phyloP scores from a whole-genome alignment of 2,329 filamentous ascomycete species.

The Fusarium compactum region DNA sequence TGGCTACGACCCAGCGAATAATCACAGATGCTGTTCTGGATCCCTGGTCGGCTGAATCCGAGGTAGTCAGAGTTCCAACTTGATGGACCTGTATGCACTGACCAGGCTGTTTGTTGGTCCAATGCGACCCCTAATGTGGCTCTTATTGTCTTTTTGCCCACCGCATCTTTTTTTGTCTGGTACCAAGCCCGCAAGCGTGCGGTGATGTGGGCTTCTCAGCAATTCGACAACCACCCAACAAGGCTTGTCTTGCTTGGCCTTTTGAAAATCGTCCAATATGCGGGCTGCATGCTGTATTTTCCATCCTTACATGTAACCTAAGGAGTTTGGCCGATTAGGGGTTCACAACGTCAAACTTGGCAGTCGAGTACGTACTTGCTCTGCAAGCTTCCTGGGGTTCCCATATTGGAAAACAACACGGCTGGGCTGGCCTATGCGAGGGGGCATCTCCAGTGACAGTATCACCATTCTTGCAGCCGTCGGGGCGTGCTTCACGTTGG shows the following conservation, averaged over 20 bases:
- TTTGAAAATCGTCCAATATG: conserved; percentile 8
- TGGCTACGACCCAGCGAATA: conserved; percentile 20
- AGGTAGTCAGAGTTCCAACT: conserved; percentile 23
- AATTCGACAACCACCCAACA: conserved; percentile 18
- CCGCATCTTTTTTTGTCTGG: conserved; percentile 24
- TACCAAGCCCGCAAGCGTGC: conserved; percentile 7
- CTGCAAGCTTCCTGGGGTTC: background rate
- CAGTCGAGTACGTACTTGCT: conserved; percentile 3
- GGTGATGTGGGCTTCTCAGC: conserved; percentile 24
- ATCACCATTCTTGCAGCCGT: background rate
- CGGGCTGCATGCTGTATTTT: conserved; percentile 1
- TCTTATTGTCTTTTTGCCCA: conserved; percentile 28
- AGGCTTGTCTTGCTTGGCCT: conserved; percentile 24
- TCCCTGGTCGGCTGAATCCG: conserved; percentile 45
- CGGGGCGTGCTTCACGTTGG: background rate
- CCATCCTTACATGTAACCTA: background rate
- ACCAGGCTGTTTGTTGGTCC: conserved; percentile 18
- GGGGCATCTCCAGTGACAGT: conserved; percentile 2
- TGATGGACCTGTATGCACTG: conserved; percentile 34
- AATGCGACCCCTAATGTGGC: conserved; percentile 29
- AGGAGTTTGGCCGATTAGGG: background rate
- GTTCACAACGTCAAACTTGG: conserved; percentile 5
- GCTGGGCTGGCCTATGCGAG: conserved; percentile 1
- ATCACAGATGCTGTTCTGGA: conserved; percentile 2
- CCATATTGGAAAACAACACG: background rate